Evolutionary conservation across 768 basidiomycete genomes (phyloP), one percentile per base, ranked within the genome.

Genomic region (Udeniomyces megalosporus): DNA sequence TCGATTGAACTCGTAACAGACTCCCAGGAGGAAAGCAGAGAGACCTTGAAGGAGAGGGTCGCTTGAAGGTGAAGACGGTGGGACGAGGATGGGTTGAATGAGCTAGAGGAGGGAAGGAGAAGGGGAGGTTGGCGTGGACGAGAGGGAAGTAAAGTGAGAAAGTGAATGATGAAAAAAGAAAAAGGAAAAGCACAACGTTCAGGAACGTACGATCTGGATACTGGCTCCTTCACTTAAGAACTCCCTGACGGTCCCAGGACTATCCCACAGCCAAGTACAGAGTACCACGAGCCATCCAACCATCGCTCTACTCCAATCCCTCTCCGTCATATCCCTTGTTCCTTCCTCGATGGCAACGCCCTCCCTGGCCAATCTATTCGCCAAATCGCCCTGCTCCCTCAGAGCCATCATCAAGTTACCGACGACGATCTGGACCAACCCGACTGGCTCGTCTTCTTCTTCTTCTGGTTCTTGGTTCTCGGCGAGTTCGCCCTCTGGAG

Each of bases 181-280:
- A n/a, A 35, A 2, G 1, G n/a, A n/a, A n/a, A n/a, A n/a, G n/a
- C n/a, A n/a, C n/a, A n/a, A n/a, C n/a, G n/a, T n/a, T n/a, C n/a
- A n/a, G n/a, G n/a, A 0, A 81, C 90, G 69, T 73, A 96, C 92
- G 69, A 91, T 83, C 58, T 88, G 85, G 53, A 99, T 75, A 56
- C 89, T 90, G 24, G 91, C 89, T 7, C 88, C 84, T 69, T 78
- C 78, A 47, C 88, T 84, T 66, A 99, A 76, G 70, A 96, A 93
- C 70, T 88, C 90, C 65, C 83, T 79, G 56, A 95, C 89, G 0
- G 86, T 84, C 57, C 78, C 80, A 0, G 91, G 83, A 68, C 95
- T 92, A 69, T 97, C 93, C 92, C 92, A 99, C 7, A 95, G 77
- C 95, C 95, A 99, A 66, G 91, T 88, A 4, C 82, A 78, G 34